Conservation (phyloP, 1,139 yeast genomes). For the Groenewaldozyma auringiensis region DNA sequence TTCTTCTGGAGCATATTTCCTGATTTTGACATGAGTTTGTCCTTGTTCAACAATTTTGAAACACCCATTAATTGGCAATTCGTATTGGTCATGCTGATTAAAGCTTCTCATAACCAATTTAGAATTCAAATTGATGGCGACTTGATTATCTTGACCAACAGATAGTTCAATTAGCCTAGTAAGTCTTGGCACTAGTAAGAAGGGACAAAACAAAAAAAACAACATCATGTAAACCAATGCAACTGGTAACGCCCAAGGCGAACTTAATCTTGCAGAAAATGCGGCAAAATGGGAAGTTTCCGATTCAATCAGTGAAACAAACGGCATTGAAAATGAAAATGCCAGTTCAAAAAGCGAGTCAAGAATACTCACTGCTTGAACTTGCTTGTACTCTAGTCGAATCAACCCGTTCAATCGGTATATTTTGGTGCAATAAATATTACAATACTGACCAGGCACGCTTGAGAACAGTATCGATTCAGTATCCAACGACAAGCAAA, state of each 20-base stretch:
- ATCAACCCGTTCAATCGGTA: not conserved
- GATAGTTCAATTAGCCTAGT: slow-evolving; percentile 1
- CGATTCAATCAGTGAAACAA: slow-evolving; percentile 17
- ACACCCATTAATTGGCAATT: slow-evolving; percentile 7
- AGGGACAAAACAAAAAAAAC: slow-evolving; percentile 16
- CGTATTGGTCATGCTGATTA: not conserved
- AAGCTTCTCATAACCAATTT: slow-evolving; percentile 1
- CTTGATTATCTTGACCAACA: not conserved
- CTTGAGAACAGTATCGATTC: not conserved
- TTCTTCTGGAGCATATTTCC: slow-evolving; percentile 14
- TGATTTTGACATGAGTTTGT: slow-evolving; percentile 6
- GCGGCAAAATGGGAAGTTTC: slow-evolving; percentile 16
- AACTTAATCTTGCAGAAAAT: slow-evolving; percentile 17
- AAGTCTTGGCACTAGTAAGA: slow-evolving; percentile 14
- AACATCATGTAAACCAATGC: slow-evolving; percentile 18
- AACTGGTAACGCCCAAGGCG: slow-evolving; percentile 23
- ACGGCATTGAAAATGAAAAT: slow-evolving; percentile 16
- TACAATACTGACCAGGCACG: not conserved
- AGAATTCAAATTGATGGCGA: not conserved
- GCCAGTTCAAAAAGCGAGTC: slow-evolving; percentile 16
- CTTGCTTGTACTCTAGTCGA: not conserved
- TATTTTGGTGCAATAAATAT: not conserved
- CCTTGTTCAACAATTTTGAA: slow-evolving; percentile 8
- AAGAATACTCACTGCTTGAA: not conserved
- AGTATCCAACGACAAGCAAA: not conserved